phyloP scores from a whole-genome alignment of 1,139 yeast species.

The Pichia sp. region DNA sequence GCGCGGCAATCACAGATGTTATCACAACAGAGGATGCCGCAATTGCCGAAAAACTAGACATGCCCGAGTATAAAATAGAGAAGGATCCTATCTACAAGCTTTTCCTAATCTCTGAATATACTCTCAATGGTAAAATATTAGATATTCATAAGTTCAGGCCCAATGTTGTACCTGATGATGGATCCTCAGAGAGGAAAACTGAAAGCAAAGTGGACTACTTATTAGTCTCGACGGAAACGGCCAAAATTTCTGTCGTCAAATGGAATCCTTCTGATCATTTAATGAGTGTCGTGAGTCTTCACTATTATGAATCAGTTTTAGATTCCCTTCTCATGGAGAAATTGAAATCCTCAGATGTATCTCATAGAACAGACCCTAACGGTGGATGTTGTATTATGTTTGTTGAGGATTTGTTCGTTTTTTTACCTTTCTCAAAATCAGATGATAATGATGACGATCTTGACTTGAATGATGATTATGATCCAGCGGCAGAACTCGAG shows the following conservation, averaged over 20 bases:
- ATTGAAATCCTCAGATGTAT: constrained; percentile 35
- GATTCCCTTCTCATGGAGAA: constrained; percentile 44
- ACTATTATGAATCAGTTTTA: constrained; percentile 73
- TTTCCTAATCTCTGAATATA: constrained; percentile 56
- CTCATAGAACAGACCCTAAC: constrained; percentile 60
- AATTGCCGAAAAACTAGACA: constrained; percentile 6
- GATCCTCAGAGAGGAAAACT: no score
- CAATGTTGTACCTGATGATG: constrained; percentile 16
- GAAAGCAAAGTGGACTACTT: constrained; percentile 47
- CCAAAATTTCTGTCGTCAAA: constrained; percentile 67
- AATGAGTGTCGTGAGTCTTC: constrained; percentile 71
- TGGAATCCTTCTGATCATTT: constrained; percentile 55
- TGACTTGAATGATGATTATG: constrained; percentile 29
- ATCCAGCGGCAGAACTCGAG: constrained; percentile 8
- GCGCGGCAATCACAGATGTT: not conserved
- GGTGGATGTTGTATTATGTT: constrained; percentile 56
- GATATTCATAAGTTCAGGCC: constrained; percentile 45
- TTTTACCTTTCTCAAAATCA: constrained; percentile 57
- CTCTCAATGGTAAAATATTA: constrained; percentile 63
- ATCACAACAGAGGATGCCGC: not conserved
- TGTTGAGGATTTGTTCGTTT: constrained; percentile 65
- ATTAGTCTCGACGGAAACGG: constrained; percentile 61
- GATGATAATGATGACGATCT: no score
- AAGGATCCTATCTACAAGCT: constrained; percentile 31
- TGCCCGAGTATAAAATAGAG: constrained; percentile 11